Conservation (phyloP, 208 protist genomes). For the Phytomonas sp. region DNA sequence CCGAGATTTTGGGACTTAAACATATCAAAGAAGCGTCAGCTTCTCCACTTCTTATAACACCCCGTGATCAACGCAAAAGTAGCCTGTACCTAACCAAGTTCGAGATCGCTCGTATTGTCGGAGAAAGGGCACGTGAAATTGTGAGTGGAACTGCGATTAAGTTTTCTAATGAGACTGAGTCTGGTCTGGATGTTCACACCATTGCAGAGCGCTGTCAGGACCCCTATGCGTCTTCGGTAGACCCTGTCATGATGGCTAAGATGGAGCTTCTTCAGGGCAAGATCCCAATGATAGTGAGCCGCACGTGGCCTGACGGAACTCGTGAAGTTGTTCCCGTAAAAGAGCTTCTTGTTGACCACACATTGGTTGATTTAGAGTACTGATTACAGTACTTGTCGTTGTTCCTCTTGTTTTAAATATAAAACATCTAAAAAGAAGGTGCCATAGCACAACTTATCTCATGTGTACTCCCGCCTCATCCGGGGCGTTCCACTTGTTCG, state of each 20-base stretch:
- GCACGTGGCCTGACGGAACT: constrained; percentile 72
- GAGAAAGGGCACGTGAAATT: constrained; percentile 78
- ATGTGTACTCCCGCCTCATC: not conserved
- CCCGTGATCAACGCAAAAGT: constrained; percentile 46
- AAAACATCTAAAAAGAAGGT: not conserved
- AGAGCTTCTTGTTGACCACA: constrained; percentile 65
- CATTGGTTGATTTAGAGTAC: constrained; percentile 54
- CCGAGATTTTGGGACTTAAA: not conserved
- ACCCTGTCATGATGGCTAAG: constrained; percentile 85
- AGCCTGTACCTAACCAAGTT: constrained; percentile 79
- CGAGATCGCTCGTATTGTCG: constrained; percentile 71
- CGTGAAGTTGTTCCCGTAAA: constrained; percentile 73
- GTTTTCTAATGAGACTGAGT: not conserved
- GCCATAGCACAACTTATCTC: not conserved
- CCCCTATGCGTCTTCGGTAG: constrained; percentile 51
- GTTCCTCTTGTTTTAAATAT: constrained; percentile 5
- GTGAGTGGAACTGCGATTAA: constrained; percentile 38
- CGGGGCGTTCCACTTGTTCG: not conserved
- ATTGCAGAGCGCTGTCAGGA: constrained; percentile 64
- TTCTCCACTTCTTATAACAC: constrained; percentile 37
- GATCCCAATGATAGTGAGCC: constrained; percentile 79
- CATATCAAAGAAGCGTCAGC: constrained; percentile 9
- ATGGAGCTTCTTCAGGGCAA: constrained; percentile 57
- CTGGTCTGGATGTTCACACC: constrained; percentile 30
- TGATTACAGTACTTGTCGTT: constrained; percentile 12